Evolutionary conservation across 192 early-diverging fungal genomes (phyloP), one percentile per base, ranked within the genome.

Genomic region (Backusella westeae): DNA sequence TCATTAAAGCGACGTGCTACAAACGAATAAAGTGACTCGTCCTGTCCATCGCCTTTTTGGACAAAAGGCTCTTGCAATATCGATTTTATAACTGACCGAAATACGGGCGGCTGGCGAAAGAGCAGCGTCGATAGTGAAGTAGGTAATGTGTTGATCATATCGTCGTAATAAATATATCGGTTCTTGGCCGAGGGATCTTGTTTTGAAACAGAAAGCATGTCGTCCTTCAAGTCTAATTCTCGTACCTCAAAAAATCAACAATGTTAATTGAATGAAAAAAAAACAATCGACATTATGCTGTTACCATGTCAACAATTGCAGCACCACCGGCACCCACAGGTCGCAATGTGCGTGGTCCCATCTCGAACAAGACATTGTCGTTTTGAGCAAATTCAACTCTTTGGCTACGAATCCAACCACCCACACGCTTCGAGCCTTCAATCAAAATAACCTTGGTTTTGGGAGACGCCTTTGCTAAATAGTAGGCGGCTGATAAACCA

Each of bases 11-110:
- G 87, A 59, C 96, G 85, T 34, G 81, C 78, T 5, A 96, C 83
- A 89, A 99, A 97, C 44, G 78, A 77, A 81, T 93, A 89, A 46
- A 99, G 91, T n/a, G 90, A 92, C 81, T 98, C 97, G 80, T 99
- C 97, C n/a, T 72, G 68, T 71, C 2, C 21, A 9, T 1, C 71
- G 59, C 63, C 73, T 53, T 67, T 72, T 21, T 49, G 32, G 10
- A 72, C 74, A 85, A 89, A 83, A 1, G 90, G 85, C 79, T 96
- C 91, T n/a, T 86, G 80, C 3, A 91, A 73, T 4, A 87, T 83
- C 0, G 88, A 85, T 6, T 85, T 70, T 8, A 96, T 75, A 12
- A 95, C 85, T 0, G 90, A 89, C 6, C 84, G 77, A 46, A 89
- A 72, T 23, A 89, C 69, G 14, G 88, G 87, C 17, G 84, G 74